phyloP scores from a whole-genome alignment of 1,284 basidiomycete species.

The Leccinum solheimii region DNA sequence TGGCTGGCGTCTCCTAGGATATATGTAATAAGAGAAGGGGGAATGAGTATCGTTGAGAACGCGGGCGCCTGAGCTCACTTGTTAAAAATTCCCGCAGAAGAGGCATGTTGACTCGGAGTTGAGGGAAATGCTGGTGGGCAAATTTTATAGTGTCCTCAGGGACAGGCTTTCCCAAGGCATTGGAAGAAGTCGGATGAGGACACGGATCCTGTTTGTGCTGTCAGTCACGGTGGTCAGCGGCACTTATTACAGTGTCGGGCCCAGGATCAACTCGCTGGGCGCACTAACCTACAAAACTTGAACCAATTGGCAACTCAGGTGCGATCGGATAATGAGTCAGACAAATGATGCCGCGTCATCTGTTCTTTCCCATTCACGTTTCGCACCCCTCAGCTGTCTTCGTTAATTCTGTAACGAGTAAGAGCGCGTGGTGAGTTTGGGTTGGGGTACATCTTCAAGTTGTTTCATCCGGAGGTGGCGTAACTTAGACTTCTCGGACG shows the following conservation, averaged over 20 bases:
- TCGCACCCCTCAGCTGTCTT: neutral
- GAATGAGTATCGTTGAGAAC: neutral
- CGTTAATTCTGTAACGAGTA: neutral
- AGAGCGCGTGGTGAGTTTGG: neutral
- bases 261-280: neutral
- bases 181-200: neutral
- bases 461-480: neutral
- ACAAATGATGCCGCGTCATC: neutral
- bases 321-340: neutral
- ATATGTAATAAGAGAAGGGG: conserved; percentile 6
- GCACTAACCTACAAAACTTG: neutral
- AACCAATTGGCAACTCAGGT: neutral
- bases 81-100: no score
- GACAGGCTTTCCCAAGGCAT: neutral
- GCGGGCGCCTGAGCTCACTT: neutral
- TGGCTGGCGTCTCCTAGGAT: conserved; percentile 27
- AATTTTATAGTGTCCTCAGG: no score
- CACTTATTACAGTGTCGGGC: neutral
- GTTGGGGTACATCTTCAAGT: neutral
- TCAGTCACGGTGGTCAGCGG: neutral
- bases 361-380: neutral
- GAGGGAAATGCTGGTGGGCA: no score
- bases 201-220: neutral
- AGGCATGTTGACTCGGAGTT: no score
- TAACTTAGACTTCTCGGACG: neutral